Base-by-base conservation (phyloP, 23 red algal genomes). In the Gracilaria gracilis region DNA sequence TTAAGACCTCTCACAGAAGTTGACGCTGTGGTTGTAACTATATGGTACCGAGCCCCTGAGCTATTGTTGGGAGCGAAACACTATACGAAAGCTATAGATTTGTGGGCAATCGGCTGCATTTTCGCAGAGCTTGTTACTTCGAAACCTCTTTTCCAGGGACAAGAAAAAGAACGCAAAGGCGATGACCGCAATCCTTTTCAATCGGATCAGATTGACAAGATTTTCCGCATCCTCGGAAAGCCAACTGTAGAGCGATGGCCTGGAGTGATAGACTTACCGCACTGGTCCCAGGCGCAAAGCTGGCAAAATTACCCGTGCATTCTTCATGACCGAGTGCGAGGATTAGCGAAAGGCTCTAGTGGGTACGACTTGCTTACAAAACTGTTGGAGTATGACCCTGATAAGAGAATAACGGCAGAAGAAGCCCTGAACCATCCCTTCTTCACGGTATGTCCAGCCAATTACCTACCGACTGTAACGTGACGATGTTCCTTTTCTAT, bases 91-190 rank as follows among this genome's bases (percentile, higher is more conserved):
- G 95, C 95, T 15, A 86, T 97, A 31, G 95, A 97, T 82, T 84
- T 97, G 75, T 97, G 95, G 95, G 92, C 91, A 32, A 88, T 97
- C 35, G 95, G 95, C 15, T 97, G 95, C 33, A 97, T 97, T 67
- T 97, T 97, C 80, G 95, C 95, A 35, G 95, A 97, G 65, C 87
- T 93, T 31, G 53, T 92, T 39, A 93, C 90, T 46, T 92, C 87
- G 28, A 91, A 97, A 84, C 86, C 95, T 20, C 89, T 97, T 27
- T 97, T 97, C 79, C 90, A 90, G 59, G 95, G 95, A 35, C 80
- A 79, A 55, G 90, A 97, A 75, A 79, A 88, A 62, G 88, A 91
- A 57, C 93, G 93, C 44, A 88, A 87, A 75, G 83, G 83, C 0
- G 93, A 95, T 53, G 93, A 95, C 58, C 75, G 93, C n/a, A 88